Base-by-base conservation (phyloP, 164 flowering plant species). In the Dillenia turbinata region DNA sequence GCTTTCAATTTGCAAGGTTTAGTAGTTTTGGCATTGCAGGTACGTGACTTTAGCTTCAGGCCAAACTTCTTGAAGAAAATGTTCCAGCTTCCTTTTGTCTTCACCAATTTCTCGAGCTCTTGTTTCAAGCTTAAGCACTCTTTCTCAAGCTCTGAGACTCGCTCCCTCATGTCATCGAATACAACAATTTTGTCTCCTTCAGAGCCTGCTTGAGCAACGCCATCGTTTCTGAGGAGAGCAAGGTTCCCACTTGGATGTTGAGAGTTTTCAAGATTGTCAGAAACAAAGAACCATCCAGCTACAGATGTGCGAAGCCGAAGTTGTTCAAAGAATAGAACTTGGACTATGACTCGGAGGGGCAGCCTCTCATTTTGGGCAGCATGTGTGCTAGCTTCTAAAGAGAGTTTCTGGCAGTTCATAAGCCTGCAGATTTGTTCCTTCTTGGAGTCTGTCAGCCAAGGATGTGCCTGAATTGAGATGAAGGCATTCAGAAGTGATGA, bases 361-460 rank as follows among this genome's bases (percentile, higher is more conserved):
- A 87, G 77, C 73, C 92, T 71, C 72, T 83, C 92, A 50, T 87
- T 87, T 65, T 85, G 89, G 11, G 92, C 86, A 11, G 89, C 92
- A 50, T 86, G 92, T 5, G 86, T 84, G 81, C 86, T 78, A 33
- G 86, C 92, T 60, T 87, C 92, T 50, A 87, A 56, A 16, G 92
- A 85, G 15, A 87, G 82, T 70, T 87, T 85, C 77, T 87, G 92
- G 69, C 85, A 87, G 78, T 85, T 78, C 88, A 87, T 76, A 47
- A 87, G 81, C 69, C 88, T 74, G 79, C 92, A 85, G 12, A 87
- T 57, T 59, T 83, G 89, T 60, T 87, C 89, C 61, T 80, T 78
- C 77, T 84, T 89, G 0, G 81, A 71, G 48, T 87, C 86, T 44
- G 79, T 81, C 12, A 87, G 81, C 88, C 87, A 78, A 5, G 84